Conservation (phyloP, 2,329 filamentous ascomycete species). For the Fusarium sp. region DNA sequence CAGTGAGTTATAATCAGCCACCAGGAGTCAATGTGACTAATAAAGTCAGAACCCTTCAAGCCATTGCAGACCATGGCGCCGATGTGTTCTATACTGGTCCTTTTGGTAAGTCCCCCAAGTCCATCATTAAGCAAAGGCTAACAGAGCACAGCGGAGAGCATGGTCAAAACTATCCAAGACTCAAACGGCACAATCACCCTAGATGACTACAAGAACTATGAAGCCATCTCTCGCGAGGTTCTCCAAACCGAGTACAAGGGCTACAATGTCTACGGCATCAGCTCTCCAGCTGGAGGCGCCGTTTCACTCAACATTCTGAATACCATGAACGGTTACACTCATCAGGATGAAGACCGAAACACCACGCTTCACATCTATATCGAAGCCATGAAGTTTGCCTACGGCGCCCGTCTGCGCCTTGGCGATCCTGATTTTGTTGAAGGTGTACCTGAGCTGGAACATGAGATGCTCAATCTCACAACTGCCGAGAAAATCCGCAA, state of each 20-base stretch:
- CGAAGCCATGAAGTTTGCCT: conserved; percentile 91
- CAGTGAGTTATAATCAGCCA: conserved; percentile 50
- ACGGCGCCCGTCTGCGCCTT: conserved; percentile 81
- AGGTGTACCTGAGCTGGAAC: conserved; percentile 73
- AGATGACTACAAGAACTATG: conserved; percentile 81
- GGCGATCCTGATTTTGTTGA: conserved; percentile 84
- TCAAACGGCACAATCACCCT: conserved; percentile 88
- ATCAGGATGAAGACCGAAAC: conserved; percentile 68
- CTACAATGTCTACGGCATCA: conserved; percentile 76
- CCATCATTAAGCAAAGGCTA: conserved; percentile 2
- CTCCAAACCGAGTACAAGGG: conserved; percentile 76
- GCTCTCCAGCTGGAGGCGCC: conserved; percentile 82
- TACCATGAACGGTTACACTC: conserved; percentile 80
- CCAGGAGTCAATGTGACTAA: conserved; percentile 1
- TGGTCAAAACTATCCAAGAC: conserved; percentile 75
- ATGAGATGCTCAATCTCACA: conserved; percentile 72
- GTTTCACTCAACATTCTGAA: conserved; percentile 84
- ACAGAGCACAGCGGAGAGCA: conserved; percentile 72
- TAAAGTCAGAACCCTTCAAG: conserved; percentile 72
- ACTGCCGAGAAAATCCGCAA: conserved; percentile 71
- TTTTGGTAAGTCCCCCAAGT: conserved; percentile 60
- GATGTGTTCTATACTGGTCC: conserved; percentile 81
- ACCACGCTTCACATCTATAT: conserved; percentile 85
- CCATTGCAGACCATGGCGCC: conserved; percentile 78
- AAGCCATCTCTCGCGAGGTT: conserved; percentile 73